phyloP scores from a whole-genome alignment of 306 rosid genomes.

The Sicyos edulis region DNA sequence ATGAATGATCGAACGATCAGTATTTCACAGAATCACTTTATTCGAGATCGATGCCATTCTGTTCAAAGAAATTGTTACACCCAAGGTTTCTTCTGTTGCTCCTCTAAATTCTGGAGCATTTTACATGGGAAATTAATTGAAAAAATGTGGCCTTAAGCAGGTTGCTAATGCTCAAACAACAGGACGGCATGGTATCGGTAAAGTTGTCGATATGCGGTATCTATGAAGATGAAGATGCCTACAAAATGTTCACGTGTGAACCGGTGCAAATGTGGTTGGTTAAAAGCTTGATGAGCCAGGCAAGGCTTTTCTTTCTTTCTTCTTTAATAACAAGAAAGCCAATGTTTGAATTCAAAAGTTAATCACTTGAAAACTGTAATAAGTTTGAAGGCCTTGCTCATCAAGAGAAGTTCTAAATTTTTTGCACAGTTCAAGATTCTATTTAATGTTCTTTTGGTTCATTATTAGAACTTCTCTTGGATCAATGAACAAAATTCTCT shows the following conservation, averaged over 20 bases:
- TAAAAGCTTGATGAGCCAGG: neutral
- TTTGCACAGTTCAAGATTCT: conserved; percentile 7
- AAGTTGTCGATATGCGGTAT: neutral
- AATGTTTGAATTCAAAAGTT: neutral
- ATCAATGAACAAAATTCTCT: neutral
- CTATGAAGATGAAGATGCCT: neutral
- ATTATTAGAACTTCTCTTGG: neutral
- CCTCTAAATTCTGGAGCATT: neutral
- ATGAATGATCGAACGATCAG: neutral
- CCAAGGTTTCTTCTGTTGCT: neutral
- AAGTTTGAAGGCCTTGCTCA: neutral
- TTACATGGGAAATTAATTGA: neutral
- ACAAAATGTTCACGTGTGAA: neutral
- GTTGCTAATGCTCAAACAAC: neutral
- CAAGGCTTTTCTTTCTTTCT: neutral
- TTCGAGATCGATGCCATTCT: neutral
- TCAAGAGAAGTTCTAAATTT: neutral
- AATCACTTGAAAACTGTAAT: conserved; percentile 6
- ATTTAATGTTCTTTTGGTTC: neutral
- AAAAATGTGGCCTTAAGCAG: neutral
- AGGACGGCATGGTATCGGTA: neutral
- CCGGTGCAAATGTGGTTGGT: neutral
- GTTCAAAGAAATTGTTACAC: neutral
- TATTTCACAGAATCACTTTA: neutral
- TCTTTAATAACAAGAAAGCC: neutral